phyloP scores from a whole-genome alignment of 805 yeast species.

The Lachancea cidri region DNA sequence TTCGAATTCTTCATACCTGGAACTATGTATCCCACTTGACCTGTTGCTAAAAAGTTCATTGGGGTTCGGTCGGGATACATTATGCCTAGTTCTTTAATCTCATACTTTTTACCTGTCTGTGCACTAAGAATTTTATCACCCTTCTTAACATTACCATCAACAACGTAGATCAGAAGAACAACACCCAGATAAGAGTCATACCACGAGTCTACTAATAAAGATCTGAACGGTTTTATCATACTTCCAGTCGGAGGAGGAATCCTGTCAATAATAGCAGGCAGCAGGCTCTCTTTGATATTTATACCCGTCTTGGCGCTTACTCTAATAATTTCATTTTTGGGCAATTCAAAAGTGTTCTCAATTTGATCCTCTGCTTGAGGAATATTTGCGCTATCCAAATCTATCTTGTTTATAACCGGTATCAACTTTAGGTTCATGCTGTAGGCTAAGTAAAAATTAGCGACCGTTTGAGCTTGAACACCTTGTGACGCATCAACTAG shows the following conservation, averaged over 20 bases:
- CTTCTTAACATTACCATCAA: slow-evolving; percentile 71
- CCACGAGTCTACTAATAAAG: slow-evolving; percentile 88
- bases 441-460: slow-evolving; percentile 87
- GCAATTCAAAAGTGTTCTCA: slow-evolving; percentile 76
- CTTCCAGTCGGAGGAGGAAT: slow-evolving; percentile 77
- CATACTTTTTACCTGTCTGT: slow-evolving; percentile 71
- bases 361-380: slow-evolving; percentile 78
- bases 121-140: slow-evolving; percentile 77
- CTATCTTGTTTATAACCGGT: slow-evolving; percentile 91
- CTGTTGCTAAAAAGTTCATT: slow-evolving; percentile 63
- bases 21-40: slow-evolving; percentile 93
- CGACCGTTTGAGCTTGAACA: slow-evolving; percentile 97
- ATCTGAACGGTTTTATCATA: slow-evolving; percentile 52
- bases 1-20: slow-evolving; percentile 87
- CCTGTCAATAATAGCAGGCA: slow-evolving; percentile 75
- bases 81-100: slow-evolving; percentile 87
- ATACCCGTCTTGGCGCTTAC: slow-evolving; percentile 91
- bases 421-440: slow-evolving; percentile 74
- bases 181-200: slow-evolving; percentile 92
- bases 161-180: slow-evolving; percentile 74
- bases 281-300: slow-evolving; percentile 60
- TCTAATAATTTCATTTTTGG: slow-evolving; percentile 65
- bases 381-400: slow-evolving; percentile 75
- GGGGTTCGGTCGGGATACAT: slow-evolving; percentile 87
- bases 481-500: slow-evolving; percentile 95